Percentiles rank a stretch among this genome's conserved stretches.
Evolutionary conservation across 2,329 filamentous ascomycete genomes (phyloP).

Genomic region (Aureobasidium sp.): DNA sequence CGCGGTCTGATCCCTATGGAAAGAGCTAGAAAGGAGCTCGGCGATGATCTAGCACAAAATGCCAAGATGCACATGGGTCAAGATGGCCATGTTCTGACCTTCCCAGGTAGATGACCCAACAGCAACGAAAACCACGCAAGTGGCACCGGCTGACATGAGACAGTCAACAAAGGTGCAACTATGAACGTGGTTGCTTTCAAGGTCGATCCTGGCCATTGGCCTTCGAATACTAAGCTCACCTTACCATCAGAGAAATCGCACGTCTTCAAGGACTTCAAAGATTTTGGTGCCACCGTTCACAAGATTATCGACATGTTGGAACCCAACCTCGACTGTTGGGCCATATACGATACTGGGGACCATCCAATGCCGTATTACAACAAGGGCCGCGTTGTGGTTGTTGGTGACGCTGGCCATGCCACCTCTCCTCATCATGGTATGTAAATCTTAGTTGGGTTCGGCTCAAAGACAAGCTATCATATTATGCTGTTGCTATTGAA

Average conservation of each 20-base stretch:
- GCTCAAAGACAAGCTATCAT: not conserved
- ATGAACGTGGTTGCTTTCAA: slow-evolving; percentile 26
- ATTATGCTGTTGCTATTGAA: no score
- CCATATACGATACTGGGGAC: slow-evolving; percentile 32
- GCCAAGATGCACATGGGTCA: slow-evolving; percentile 32
- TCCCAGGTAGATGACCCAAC: slow-evolving; percentile 32
- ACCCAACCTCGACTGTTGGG: slow-evolving; percentile 30
- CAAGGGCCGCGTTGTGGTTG: slow-evolving; percentile 30
- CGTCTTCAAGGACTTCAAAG: slow-evolving; percentile 22
- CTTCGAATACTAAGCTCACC: slow-evolving; percentile 21
- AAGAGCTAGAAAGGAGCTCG: slow-evolving; percentile 43
- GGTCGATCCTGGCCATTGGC: slow-evolving; percentile 22
- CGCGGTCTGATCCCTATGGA: slow-evolving; percentile 56
- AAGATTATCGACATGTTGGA: slow-evolving; percentile 23
- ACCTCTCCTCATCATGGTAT: slow-evolving; percentile 35
- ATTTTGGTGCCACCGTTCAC: slow-evolving; percentile 21
- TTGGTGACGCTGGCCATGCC: slow-evolving; percentile 38
- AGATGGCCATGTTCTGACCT: slow-evolving; percentile 52
- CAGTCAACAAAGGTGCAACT: slow-evolving; percentile 23
- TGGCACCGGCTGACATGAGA: no score
- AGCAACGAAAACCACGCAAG: no score
- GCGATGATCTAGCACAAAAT: slow-evolving; percentile 43
- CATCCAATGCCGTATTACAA: slow-evolving; percentile 33
- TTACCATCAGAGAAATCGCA: slow-evolving; percentile 22
- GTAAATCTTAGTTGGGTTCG: not conserved